A percentile compares a stretch with the other conserved stretches of the same genome.
These are phyloP conservation scores for Aureobasidium sp. DNA, from an alignment of 2,329 filamentous ascomycete species.

Conservation along the genomic window DNA sequence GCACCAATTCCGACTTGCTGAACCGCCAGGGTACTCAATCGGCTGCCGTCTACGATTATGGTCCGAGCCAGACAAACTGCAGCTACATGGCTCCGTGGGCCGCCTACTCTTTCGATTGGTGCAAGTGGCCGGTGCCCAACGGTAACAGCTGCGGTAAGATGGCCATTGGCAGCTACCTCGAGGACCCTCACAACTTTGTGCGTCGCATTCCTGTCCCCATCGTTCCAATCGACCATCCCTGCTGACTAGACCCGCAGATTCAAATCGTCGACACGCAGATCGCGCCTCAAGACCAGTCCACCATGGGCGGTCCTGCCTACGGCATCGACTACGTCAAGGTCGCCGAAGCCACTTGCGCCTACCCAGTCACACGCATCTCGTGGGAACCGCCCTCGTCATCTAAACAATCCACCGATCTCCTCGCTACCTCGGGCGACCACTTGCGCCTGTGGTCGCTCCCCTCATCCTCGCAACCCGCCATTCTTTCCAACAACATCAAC, in stretches of 20 bases:
- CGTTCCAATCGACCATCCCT: not conserved
- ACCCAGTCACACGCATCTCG: slow-evolving; percentile 86
- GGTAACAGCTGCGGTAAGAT: slow-evolving; percentile 74
- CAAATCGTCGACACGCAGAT: slow-evolving; percentile 92
- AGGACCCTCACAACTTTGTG: slow-evolving; percentile 98
- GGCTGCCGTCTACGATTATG: slow-evolving; percentile 52
- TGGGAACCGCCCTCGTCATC: slow-evolving; percentile 95
- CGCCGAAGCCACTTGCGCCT: slow-evolving; percentile 94
- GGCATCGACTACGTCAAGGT: slow-evolving; percentile 85
- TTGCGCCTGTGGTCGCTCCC: slow-evolving; percentile 89
- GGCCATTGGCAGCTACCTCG: slow-evolving; percentile 89
- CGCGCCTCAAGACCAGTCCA: slow-evolving; percentile 56
- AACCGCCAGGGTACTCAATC: slow-evolving; percentile 52
- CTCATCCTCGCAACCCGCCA: slow-evolving; percentile 26
- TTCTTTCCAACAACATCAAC: slow-evolving; percentile 62
- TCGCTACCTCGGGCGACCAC: slow-evolving; percentile 93
- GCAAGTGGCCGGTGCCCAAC: slow-evolving; percentile 81
- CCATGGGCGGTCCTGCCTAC: slow-evolving; percentile 61
- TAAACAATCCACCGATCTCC: slow-evolving; percentile 88
- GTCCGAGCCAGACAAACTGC: slow-evolving; percentile 63
- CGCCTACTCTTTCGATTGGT: slow-evolving; percentile 97
- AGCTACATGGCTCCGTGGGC: slow-evolving; percentile 93
- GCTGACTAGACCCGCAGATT: slow-evolving; percentile 49
- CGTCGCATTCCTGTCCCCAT: slow-evolving; percentile 23
- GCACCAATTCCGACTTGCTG: slow-evolving; percentile 70